Evolutionary conservation across 176 grass and related monocot genomes (phyloP), one percentile per base, ranked within the genome.

Genomic region (Oryza australiensis): DNA sequence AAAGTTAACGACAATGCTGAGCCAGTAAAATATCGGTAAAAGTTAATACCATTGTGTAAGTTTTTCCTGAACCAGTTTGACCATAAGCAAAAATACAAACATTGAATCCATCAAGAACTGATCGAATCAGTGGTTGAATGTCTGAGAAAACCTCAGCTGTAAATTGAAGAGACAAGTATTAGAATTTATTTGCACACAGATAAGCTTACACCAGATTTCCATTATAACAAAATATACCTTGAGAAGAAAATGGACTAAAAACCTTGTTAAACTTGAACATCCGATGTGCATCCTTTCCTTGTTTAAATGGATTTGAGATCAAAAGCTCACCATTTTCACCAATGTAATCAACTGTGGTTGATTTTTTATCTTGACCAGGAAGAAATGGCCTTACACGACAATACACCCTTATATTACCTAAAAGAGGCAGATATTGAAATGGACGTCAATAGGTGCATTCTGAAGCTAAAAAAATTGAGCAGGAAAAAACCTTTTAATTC

Each of bases 71-170:
- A 76, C 96, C 96, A 86, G 96, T 98, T 77, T 98, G 96, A 5
- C 96, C 96, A 84, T 98, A 98, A 62, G 96, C 96, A 83, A 98
- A 98, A 82, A 98, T 98, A 81, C 96, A 98, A 26, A 98, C 96
- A 24, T 93, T 98, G 60, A 88, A 98, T 68, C 96, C 96, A 83
- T 98, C 96, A 1, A 98, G 85, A 70, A 98, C 96, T 71, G 96
- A 98, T 66, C 96, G 84, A 75, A 98, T 86, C 49, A 98, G 63
- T 4, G 96, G 88, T 62, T 91, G 96, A 81, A 93, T 98, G 70
- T 98, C 96, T 63, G 93, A 87, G 73, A 91, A 98, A 68, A 98
- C 96, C 45, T 98, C 86, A 41, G 83, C 96, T 98, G 89, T 84
- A 20, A 68, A 78, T 77, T 77, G 11, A 14, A 66, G 2, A 73